These are phyloP conservation scores for Populus deltoides DNA, from an alignment of 345 rosid species.

Conservation along the genomic window DNA sequence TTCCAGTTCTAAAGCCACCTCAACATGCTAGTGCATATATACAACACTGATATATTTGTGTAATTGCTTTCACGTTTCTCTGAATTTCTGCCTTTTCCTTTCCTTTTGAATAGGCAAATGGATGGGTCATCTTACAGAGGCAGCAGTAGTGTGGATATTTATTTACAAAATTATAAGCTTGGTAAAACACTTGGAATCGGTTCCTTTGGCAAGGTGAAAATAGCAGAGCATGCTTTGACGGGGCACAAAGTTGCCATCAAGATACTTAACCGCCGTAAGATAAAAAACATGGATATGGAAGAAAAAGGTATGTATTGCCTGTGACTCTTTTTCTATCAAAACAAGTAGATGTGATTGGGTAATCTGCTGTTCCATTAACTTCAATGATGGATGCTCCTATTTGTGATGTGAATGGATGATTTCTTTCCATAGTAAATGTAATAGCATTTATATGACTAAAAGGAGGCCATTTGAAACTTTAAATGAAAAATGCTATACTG, in stretches of 20 bases:
- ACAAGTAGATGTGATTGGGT: not conserved
- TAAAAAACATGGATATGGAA: conserved; percentile 78
- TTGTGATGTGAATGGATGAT: not conserved
- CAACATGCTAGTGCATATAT: not conserved
- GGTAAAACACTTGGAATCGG: conserved; percentile 91
- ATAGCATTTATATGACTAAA: not conserved
- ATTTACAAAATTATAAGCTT: conserved; percentile 67
- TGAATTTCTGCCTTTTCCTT: not conserved
- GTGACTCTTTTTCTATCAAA: not conserved
- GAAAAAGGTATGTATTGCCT: conserved; percentile 62
- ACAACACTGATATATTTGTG: not conserved
- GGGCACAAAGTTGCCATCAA: conserved; percentile 93
- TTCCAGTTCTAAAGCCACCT: not conserved
- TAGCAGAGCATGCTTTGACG: conserved; percentile 80
- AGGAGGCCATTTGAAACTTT: not conserved
- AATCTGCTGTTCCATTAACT: not conserved
- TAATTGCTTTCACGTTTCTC: conserved; percentile 1
- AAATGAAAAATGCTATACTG: not conserved
- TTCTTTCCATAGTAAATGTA: not conserved
- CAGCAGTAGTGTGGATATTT: conserved; percentile 48
- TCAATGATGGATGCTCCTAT: not conserved
- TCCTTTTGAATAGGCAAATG: conserved; percentile 23
- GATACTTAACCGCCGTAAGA: conserved; percentile 84
- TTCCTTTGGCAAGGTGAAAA: conserved; percentile 89
- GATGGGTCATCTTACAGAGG: conserved; percentile 57